phyloP scores from a whole-genome alignment of 768 basidiomycete species.

The Sistotremastrum suecicum region DNA sequence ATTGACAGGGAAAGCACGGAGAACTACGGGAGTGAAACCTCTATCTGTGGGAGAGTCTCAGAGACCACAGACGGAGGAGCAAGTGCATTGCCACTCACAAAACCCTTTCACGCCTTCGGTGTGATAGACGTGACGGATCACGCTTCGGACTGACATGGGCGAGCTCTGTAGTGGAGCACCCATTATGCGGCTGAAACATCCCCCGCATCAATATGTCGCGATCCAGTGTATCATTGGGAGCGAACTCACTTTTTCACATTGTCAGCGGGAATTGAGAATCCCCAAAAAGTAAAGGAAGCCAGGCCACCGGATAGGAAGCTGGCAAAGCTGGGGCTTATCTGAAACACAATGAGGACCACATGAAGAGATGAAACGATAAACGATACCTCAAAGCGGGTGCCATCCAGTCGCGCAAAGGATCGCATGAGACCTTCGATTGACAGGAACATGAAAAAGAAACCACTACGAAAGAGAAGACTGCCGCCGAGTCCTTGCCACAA shows the following conservation, averaged over 20 bases:
- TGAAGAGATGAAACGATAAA: not conserved
- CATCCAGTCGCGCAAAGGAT: constrained; percentile 35
- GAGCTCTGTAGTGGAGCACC: constrained; percentile 25
- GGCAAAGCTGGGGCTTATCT: constrained; percentile 48
- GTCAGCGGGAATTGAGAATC: constrained; percentile 59
- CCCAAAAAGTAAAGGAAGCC: constrained; percentile 51
- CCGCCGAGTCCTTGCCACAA: constrained; percentile 68
- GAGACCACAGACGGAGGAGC: too few relatives aligned
- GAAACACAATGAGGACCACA: constrained; percentile 3
- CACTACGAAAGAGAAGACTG: constrained; percentile 55
- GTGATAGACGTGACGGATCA: constrained; percentile 38
- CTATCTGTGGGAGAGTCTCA: constrained; percentile 13
- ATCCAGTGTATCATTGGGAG: constrained; percentile 2
- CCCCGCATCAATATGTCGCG: constrained; percentile 1
- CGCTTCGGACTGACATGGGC: constrained; percentile 33
- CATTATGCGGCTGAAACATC: constrained; percentile 44
- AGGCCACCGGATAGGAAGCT: constrained; percentile 56
- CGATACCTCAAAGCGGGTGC: constrained; percentile 45
- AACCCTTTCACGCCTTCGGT: constrained; percentile 42
- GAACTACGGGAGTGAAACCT: constrained; percentile 50
- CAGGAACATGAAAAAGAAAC: constrained; percentile 72
- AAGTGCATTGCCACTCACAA: constrained; percentile 13
- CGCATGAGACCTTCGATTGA: constrained; percentile 57
- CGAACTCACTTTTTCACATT: constrained; percentile 64
- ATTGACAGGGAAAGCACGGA: constrained; percentile 69